Evolutionary conservation across 2,329 filamentous ascomycete species (phyloP).

Genomic region (Albophoma yamanashiensis): DNA sequence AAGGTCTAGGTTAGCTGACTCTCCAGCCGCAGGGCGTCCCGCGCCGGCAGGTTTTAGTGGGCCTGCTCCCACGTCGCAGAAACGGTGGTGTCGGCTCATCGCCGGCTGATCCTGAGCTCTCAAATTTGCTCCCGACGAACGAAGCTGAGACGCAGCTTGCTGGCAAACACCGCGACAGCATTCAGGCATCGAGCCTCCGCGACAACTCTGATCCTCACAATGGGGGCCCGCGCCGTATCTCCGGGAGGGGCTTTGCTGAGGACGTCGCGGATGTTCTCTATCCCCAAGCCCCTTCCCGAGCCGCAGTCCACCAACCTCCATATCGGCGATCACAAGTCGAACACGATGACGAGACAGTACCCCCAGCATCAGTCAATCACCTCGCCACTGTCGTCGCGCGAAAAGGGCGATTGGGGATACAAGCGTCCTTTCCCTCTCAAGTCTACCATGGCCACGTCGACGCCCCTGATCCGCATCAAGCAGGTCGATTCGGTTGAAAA

Average conservation of each 20-base stretch:
- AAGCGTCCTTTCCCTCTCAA: constrained; percentile 75
- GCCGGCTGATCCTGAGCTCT: constrained; percentile 14
- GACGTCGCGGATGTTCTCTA: constrained; percentile 79
- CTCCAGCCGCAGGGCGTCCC: not conserved
- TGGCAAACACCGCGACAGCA: constrained; percentile 8
- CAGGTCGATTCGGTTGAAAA: constrained; percentile 78
- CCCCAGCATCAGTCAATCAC: constrained; percentile 79
- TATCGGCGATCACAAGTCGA: constrained; percentile 23
- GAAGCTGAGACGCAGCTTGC: not conserved
- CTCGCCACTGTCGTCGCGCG: constrained; percentile 61
- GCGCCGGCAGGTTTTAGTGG: constrained; percentile 3
- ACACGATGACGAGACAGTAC: constrained; percentile 54
- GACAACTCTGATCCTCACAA: constrained; percentile 15
- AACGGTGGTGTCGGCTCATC: constrained; percentile 15
- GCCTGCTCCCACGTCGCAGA: not conserved
- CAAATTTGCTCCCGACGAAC: constrained; percentile 17
- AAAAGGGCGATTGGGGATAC: constrained; percentile 82
- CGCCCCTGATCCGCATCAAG: constrained; percentile 66
- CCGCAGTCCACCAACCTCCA: constrained; percentile 38
- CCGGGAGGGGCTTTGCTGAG: constrained; percentile 64
- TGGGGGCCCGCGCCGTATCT: constrained; percentile 32
- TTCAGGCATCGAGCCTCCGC: constrained; percentile 17
- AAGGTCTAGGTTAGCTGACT: not conserved
- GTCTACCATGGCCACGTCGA: constrained; percentile 59
- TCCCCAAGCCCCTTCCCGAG: constrained; percentile 64